Evolutionary conservation across 2,329 filamentous ascomycete genomes (phyloP).

Genomic region (Thermochaetoides dissita): DNA sequence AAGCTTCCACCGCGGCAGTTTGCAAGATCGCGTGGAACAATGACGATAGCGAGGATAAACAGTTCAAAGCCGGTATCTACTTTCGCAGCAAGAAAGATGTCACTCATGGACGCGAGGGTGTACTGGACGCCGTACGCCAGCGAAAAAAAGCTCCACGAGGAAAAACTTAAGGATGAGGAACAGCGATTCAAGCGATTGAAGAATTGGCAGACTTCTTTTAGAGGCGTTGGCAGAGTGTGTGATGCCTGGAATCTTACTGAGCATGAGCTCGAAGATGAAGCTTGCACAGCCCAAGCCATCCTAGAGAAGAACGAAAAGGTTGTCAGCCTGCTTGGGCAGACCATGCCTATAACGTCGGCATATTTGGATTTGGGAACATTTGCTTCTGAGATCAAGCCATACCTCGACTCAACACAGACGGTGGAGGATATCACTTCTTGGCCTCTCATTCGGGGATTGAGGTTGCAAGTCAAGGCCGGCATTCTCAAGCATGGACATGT

Average conservation of each 20-base stretch:
- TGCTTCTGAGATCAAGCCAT: constrained; percentile 8
- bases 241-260: constrained; percentile 4
- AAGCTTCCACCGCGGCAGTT: constrained; percentile 7
- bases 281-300: background rate
- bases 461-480: constrained; percentile 5
- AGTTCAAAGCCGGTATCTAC: constrained; percentile 6
- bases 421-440: constrained; percentile 1
- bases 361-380: too few relatives aligned
- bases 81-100: constrained; percentile 6
- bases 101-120: background rate
- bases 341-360: too few relatives aligned
- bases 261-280: background rate
- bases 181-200: background rate
- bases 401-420: constrained; percentile 5
- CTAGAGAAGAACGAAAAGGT: background rate
- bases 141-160: background rate
- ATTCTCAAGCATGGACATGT: constrained; percentile 6
- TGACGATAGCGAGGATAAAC: background rate
- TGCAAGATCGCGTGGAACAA: constrained; percentile 8
- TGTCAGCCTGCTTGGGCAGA: background rate
- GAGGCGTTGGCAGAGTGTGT: constrained; percentile 1
- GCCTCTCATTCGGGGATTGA: constrained; percentile 9
- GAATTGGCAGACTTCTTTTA: constrained; percentile 1
- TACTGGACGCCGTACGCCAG: constrained; percentile 1
- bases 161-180: constrained; percentile 3